Conservation (phyloP, 106 monocot genomes). For the Dioscorea dumetorum region DNA sequence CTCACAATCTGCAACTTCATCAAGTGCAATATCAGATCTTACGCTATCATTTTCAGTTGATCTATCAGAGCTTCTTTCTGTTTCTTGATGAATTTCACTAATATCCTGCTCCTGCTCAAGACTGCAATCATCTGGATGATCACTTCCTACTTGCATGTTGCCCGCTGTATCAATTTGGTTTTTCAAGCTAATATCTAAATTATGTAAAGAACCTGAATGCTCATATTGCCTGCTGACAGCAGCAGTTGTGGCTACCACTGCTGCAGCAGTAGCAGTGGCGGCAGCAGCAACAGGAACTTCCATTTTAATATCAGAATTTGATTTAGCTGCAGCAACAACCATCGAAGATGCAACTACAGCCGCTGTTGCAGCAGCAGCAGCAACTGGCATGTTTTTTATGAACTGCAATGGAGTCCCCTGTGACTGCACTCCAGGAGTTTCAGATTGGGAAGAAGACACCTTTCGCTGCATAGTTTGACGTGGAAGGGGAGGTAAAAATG, state of each 20-base stretch:
- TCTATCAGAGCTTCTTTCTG: conserved; percentile 41
- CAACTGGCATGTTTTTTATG: conserved; percentile 42
- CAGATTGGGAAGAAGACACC: conserved; percentile 20
- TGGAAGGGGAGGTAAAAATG: background rate
- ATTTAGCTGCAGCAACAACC: conserved; percentile 72
- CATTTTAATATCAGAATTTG: conserved; percentile 32
- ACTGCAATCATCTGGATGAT: conserved; percentile 14
- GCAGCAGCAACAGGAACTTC: conserved; percentile 56
- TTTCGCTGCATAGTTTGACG: conserved; percentile 6
- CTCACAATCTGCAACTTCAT: conserved; percentile 63
- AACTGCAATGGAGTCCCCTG: conserved; percentile 29
- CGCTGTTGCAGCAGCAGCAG: conserved; percentile 71
- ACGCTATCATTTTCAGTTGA: conserved; percentile 48
- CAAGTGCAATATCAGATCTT: conserved; percentile 54
- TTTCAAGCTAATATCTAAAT: background rate
- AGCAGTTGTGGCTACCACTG: conserved; percentile 57
- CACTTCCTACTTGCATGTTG: conserved; percentile 3
- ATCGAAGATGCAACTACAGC: conserved; percentile 72
- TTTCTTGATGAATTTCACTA: conserved; percentile 19
- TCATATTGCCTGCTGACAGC: conserved; percentile 54
- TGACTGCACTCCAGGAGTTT: conserved; percentile 13
- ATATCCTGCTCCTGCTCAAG: conserved; percentile 10
- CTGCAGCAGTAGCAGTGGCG: conserved; percentile 12
- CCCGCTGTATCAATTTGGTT: background rate
- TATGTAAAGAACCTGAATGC: conserved; percentile 5